Evolutionary conservation across 2,329 filamentous ascomycete species (phyloP).

Genomic region (Aspergillus tanneri): DNA sequence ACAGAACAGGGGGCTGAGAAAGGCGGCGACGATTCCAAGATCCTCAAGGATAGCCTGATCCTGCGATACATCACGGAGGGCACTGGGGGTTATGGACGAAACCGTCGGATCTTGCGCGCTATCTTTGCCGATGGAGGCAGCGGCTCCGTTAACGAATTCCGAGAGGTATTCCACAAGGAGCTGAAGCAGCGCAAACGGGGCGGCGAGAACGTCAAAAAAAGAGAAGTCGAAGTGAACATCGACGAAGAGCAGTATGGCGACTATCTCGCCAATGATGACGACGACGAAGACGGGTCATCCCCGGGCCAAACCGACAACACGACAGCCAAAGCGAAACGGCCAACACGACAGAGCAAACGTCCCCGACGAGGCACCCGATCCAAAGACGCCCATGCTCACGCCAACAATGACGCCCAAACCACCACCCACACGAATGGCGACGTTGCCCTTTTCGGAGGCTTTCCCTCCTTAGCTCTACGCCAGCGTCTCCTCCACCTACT

Average conservation of each 20-base stretch:
- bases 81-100: slow-evolving; percentile 31
- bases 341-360: slow-evolving; percentile 34
- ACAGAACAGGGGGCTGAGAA: slow-evolving; percentile 11
- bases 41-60: slow-evolving; percentile 43
- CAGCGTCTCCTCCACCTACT: slow-evolving; percentile 48
- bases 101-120: slow-evolving; percentile 46
- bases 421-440: slow-evolving; percentile 18
- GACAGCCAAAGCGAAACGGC: slow-evolving; percentile 13
- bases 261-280: slow-evolving; percentile 41
- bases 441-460: slow-evolving; percentile 37
- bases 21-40: slow-evolving; percentile 4
- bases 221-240: slow-evolving; percentile 45
- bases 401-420: slow-evolving; percentile 2
- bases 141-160: slow-evolving; percentile 42
- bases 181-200: slow-evolving; percentile 36
- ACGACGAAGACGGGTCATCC: slow-evolving; percentile 35
- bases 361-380: slow-evolving; percentile 28
- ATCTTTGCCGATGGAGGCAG: slow-evolving; percentile 48
- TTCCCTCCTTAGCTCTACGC: slow-evolving; percentile 43
- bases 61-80: slow-evolving; percentile 42
- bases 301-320: slow-evolving; percentile 12
- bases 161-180: slow-evolving; percentile 47
- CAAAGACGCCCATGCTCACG: slow-evolving; percentile 1
- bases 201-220: slow-evolving; percentile 37
- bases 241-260: slow-evolving; percentile 49